Percentiles rank a stretch among this genome's conserved stretches.
Evolutionary conservation across 805 yeast species (phyloP).

Genomic region (Kuraishia hungarica): DNA sequence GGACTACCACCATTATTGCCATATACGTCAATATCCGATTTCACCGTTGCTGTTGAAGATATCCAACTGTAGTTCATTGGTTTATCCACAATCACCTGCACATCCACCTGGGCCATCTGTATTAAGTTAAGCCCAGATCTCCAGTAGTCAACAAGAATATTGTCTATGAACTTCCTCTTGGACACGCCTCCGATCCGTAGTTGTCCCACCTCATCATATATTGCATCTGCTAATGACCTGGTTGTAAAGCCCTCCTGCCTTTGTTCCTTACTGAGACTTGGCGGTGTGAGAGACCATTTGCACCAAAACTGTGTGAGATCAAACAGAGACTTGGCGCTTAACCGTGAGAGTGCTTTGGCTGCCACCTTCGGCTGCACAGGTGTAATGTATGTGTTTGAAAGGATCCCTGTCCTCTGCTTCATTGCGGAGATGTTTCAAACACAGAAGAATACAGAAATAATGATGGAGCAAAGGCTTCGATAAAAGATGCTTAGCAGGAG

Average conservation of each 20-base stretch:
- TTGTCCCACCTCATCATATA: constrained; percentile 6
- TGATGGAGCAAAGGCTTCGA: no score
- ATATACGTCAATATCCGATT: constrained; percentile 6
- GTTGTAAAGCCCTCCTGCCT: constrained; percentile 11
- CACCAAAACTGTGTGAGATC: constrained; percentile 25
- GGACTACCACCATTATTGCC: constrained; percentile 13
- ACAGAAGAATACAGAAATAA: no score
- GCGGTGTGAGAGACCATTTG: constrained; percentile 20
- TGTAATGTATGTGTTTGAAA: constrained; percentile 25
- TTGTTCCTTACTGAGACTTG: constrained; percentile 14
- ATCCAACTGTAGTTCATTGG: constrained; percentile 41
- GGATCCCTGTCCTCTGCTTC: constrained; percentile 17
- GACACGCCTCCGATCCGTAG: constrained; percentile 8
- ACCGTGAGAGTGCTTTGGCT: constrained; percentile 16
- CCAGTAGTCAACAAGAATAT: constrained; percentile 43
- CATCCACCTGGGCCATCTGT: constrained; percentile 66
- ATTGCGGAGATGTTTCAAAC: background rate
- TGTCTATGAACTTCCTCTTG: constrained; percentile 30
- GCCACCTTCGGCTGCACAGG: constrained; percentile 14
- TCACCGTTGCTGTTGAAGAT: constrained; percentile 34
- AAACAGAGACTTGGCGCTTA: constrained; percentile 20
- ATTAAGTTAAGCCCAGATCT: constrained; percentile 48
- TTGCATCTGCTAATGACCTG: constrained; percentile 9
- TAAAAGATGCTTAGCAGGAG: no score
- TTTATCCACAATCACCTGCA: constrained; percentile 53